Evolutionary conservation across 345 rosid genomes (phyloP), one percentile per base, ranked within the genome.

Genomic region (Lepidium sativum): DNA sequence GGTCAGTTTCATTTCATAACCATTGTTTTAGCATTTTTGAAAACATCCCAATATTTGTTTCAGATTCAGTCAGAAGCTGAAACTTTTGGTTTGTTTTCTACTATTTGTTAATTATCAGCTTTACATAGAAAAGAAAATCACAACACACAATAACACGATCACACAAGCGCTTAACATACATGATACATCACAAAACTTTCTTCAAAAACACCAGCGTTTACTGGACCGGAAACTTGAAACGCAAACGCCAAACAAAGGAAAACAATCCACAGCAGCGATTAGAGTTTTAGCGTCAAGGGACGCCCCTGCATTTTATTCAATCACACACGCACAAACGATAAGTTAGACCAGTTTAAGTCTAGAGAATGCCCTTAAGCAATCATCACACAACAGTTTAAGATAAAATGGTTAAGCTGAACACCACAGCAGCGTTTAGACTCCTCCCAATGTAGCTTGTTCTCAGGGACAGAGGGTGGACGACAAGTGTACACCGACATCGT

Each of bases 341-440:
- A 40, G 40, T 27, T 44, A 33, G 21, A 17, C 35, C 13, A 17
- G 52, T 52, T 43, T 48, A 15, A 31, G 6, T 54, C 6, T 16
- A 34, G 25, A 17, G 63, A 54, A 43, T 47, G 41, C 43, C 1
- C 47, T 78, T 74, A 88, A 52, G 95, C 88, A 35, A 79, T 71
- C 98, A 92, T 86, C 14, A 88, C 87, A 64, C 86, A 85, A 72
- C 98, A 92, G 71, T 92, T 92, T 7, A 65, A 73, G 56, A 92
- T 87, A 60, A 85, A 92, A 75, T 82, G 86, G 66, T 84, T 86
- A 8, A 86, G 85, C 60, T 76, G 68, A 73, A 76, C 78, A 54
- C 59, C 69, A 72, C 81, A 63, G 17, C 86, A 82, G 12, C 80
- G 80, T 7, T 80, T 77, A 55, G 80, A 79, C 78, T 52, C 84